Percentiles rank a stretch among this genome's conserved stretches.
phyloP scores from a whole-genome alignment of 2,329 filamentous ascomycete species.

The Penicillium hordei region DNA sequence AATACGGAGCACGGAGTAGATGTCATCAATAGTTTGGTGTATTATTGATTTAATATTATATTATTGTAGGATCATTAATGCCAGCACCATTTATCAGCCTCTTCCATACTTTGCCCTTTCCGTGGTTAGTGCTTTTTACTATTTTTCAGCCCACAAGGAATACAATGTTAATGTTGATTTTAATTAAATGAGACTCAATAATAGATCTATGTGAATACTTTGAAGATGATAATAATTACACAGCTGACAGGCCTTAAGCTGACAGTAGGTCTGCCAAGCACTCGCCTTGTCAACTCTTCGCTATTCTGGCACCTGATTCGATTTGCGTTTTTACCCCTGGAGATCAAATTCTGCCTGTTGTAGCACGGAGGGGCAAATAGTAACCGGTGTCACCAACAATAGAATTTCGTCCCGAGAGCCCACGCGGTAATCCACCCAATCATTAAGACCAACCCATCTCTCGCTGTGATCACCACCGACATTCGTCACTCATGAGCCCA shows the following conservation, averaged over 20 bases:
- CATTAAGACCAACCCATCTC: constrained; percentile 7
- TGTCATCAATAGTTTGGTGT: neutral
- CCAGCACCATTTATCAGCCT: neutral
- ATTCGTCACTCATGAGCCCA: constrained; percentile 19
- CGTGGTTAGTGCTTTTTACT: neutral
- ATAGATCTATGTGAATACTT: neutral
- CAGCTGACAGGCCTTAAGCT: neutral
- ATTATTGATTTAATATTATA: neutral
- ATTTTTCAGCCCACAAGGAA: neutral
- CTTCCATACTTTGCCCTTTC: neutral
- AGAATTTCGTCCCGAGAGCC: neutral
- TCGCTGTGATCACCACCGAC: constrained; percentile 20
- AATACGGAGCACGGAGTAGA: neutral
- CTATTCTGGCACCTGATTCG: neutral
- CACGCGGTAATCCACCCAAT: constrained; percentile 25
- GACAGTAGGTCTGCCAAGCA: neutral
- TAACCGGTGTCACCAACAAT: neutral
- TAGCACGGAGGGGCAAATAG: constrained; percentile 6
- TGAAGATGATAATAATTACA: neutral
- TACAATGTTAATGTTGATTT: neutral
- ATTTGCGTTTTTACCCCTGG: neutral
- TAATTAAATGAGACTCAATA: neutral
- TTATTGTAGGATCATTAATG: neutral
- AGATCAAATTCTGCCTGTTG: neutral
- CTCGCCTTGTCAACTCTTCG: neutral